These are phyloP conservation scores for Ascochyta viciae-villosae DNA, from an alignment of 2,329 filamentous ascomycete genomes.

Conservation along the genomic window DNA sequence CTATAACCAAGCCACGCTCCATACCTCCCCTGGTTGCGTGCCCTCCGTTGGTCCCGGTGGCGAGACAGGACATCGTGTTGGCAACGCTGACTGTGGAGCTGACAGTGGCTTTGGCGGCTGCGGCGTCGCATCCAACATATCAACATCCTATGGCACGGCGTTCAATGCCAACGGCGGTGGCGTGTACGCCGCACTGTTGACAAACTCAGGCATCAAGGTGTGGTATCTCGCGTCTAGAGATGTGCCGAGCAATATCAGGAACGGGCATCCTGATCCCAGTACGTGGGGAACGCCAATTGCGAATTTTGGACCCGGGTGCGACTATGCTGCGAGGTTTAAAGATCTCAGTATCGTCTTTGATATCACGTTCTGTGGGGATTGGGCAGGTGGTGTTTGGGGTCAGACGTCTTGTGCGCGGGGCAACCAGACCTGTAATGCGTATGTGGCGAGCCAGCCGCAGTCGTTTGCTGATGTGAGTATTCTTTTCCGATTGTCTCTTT, in stretches of 20 bases:
- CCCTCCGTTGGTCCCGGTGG: constrained; percentile 43
- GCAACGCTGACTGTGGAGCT: constrained; percentile 46
- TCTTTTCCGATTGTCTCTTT: accelerated
- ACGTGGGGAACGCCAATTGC: constrained; percentile 53
- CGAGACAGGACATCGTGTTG: constrained; percentile 38
- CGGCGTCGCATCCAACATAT: constrained; percentile 34
- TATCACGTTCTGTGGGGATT: constrained; percentile 63
- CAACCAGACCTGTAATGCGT: constrained; percentile 47
- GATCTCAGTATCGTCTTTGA: constrained; percentile 55
- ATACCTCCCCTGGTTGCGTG: constrained; percentile 45
- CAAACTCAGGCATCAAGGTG: constrained; percentile 52
- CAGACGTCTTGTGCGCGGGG: constrained; percentile 36
- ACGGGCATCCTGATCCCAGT: constrained; percentile 50
- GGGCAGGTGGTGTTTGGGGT: constrained; percentile 58
- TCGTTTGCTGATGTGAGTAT: constrained; percentile 45
- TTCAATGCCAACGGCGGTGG: constrained; percentile 54
- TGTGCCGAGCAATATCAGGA: constrained; percentile 53
- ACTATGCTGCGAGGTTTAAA: constrained; percentile 45
- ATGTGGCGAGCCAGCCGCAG: constrained; percentile 49
- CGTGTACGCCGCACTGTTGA: constrained; percentile 54
- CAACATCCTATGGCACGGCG: constrained; percentile 46
- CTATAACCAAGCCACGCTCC: constrained; percentile 48
- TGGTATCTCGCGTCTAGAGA: constrained; percentile 54
- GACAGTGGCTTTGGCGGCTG: constrained; percentile 46
- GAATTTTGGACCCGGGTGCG: constrained; percentile 45